These are phyloP conservation scores for Coniosporium tulheliwenetii DNA, from an alignment of 2,329 filamentous ascomycete species.

Conservation along the genomic window DNA sequence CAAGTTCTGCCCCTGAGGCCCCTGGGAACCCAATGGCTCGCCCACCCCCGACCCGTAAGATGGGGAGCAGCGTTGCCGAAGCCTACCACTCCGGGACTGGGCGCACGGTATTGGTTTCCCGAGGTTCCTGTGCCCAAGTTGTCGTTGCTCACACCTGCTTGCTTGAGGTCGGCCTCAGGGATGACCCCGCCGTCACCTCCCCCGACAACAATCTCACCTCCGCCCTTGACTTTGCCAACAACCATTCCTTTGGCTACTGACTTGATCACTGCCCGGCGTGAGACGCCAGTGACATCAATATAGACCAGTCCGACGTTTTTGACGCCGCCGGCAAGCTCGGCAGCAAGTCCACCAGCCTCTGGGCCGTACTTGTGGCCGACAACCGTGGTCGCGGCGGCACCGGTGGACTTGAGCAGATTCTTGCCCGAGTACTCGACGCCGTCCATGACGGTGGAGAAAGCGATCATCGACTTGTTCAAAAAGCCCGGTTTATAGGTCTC, in stretches of 20 bases:
- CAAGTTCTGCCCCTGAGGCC: background rate
- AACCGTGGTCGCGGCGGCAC: constrained; percentile 67
- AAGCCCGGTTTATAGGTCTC: constrained; percentile 71
- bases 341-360: constrained; percentile 68
- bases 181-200: constrained; percentile 41
- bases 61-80: constrained; percentile 11
- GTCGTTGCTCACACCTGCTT: constrained; percentile 12
- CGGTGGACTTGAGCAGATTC: constrained; percentile 57
- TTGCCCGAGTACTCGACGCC: constrained; percentile 80
- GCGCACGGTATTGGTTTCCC: constrained; percentile 1
- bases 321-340: constrained; percentile 65
- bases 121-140: constrained; percentile 13
- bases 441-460: constrained; percentile 86
- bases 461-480: constrained; percentile 91
- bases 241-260: constrained; percentile 96
- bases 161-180: constrained; percentile 21
- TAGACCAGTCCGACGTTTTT: constrained; percentile 97
- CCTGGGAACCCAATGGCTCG: constrained; percentile 1
- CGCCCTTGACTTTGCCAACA: constrained; percentile 60
- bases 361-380: constrained; percentile 79
- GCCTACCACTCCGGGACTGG: constrained; percentile 4
- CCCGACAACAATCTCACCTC: constrained; percentile 58
- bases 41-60: constrained; percentile 4
- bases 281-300: constrained; percentile 90
- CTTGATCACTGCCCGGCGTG: constrained; percentile 77